Conservation (phyloP, 2,329 filamentous ascomycete genomes). For the Torrubiella hemipterigena region DNA sequence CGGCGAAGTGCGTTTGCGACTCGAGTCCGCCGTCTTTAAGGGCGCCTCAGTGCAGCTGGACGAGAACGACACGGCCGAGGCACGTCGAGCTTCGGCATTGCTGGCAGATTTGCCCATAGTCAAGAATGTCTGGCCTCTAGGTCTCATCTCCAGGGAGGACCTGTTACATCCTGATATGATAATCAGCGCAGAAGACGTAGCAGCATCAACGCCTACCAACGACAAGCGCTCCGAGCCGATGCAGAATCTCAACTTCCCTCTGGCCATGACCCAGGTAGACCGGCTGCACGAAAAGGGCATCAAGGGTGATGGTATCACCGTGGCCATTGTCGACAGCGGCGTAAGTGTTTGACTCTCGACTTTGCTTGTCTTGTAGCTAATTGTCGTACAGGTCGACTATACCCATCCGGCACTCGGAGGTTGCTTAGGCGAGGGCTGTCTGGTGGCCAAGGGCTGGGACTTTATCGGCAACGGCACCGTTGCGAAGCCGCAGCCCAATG, state of each 20-base stretch:
- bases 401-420: constrained; percentile 46
- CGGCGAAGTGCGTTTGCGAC: constrained; percentile 32
- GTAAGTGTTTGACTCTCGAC: too few species aligned
- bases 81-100: constrained; percentile 27
- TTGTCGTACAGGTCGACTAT: constrained; percentile 45
- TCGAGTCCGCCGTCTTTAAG: constrained; percentile 40
- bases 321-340: constrained; percentile 42
- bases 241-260: too few species aligned
- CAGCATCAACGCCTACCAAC: constrained; percentile 9
- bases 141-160: constrained; percentile 29
- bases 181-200: constrained; percentile 24
- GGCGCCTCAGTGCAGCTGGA: constrained; percentile 41
- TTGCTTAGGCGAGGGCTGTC: constrained; percentile 41
- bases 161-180: constrained; percentile 29
- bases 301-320: constrained; percentile 37
- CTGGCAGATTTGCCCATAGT: constrained; percentile 30
- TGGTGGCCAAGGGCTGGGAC: constrained; percentile 13
- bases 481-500: constrained; percentile 9
- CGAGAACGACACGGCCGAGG: constrained; percentile 29
- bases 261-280: constrained; percentile 45
- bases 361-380: too few species aligned
- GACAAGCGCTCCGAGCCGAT: constrained; percentile 28
- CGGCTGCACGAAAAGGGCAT: constrained; percentile 35
- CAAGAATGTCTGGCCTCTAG: constrained; percentile 37
- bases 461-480: constrained; percentile 13